A percentile compares a stretch with the other conserved stretches of the same genome.
Conservation (phyloP, 208 protist genomes). For the Angomonas deanei region DNA sequence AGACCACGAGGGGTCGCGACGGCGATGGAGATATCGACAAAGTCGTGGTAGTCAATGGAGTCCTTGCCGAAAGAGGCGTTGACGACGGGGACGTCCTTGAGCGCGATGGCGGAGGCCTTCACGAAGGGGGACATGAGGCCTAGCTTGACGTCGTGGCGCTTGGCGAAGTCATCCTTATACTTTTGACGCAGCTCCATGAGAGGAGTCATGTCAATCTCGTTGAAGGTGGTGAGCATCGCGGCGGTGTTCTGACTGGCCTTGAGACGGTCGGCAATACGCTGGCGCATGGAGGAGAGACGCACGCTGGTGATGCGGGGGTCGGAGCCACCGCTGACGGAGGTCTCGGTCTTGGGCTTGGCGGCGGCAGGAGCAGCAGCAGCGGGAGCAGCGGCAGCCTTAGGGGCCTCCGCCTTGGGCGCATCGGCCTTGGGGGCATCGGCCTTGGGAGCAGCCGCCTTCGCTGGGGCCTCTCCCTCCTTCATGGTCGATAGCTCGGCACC, state of each 20-base stretch:
- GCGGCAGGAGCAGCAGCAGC: constrained; percentile 21
- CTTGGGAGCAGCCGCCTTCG: constrained; percentile 5
- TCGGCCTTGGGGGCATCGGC: constrained; percentile 20
- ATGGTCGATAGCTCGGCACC: constrained; percentile 85
- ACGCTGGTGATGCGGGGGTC: constrained; percentile 82
- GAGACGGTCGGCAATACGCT: constrained; percentile 94
- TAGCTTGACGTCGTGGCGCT: constrained; percentile 96
- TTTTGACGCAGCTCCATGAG: constrained; percentile 93
- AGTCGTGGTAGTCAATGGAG: constrained; percentile 97
- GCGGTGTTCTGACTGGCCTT: constrained; percentile 98
- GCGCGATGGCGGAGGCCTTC: constrained; percentile 93
- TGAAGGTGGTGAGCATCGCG: constrained; percentile 99
- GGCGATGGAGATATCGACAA: constrained; percentile 97
- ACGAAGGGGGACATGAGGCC: constrained; percentile 99
- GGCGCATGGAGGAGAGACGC: constrained; percentile 93
- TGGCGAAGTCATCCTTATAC: constrained; percentile 97
- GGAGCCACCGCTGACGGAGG: constrained; percentile 23
- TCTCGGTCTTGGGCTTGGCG: constrained; percentile 14
- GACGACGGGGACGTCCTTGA: constrained; percentile 95
- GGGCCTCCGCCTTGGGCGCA: constrained; percentile 16
- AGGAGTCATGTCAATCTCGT: constrained; percentile 97
- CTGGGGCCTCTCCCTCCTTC: constrained; percentile 60
- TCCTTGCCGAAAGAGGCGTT: constrained; percentile 95
- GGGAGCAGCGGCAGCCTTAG: constrained; percentile 21
- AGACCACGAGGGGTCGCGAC: constrained; percentile 96